Conservation (phyloP, 2,329 filamentous ascomycete species). For the Emmonsia crescens region DNA sequence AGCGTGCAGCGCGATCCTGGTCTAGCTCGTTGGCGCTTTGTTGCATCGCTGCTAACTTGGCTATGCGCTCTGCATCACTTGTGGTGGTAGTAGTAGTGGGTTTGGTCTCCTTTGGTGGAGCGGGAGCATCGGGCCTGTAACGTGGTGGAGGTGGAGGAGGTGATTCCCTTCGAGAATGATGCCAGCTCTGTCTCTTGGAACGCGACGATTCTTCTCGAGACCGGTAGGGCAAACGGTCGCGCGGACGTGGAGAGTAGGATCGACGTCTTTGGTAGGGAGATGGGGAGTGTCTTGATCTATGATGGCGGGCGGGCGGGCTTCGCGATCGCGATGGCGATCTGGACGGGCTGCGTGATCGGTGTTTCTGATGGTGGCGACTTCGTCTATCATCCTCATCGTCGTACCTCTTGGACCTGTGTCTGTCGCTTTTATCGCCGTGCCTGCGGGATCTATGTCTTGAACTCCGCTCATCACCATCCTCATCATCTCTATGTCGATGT, state of each 20-base stretch:
- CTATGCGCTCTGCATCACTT: constrained; percentile 39
- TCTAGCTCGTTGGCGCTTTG: constrained; percentile 58
- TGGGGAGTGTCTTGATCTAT: constrained; percentile 13
- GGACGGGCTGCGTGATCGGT: constrained; percentile 34
- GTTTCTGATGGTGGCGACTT: constrained; percentile 33
- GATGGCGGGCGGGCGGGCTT: constrained; percentile 19
- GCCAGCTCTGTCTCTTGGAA: constrained; percentile 20
- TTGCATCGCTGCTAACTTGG: constrained; percentile 62
- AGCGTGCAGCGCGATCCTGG: constrained; percentile 51
- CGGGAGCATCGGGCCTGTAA: constrained; percentile 6
- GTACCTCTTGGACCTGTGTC: constrained; percentile 19
- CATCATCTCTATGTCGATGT: constrained; percentile 22
- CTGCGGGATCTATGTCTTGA: constrained; percentile 12
- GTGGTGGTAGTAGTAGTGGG: constrained; percentile 7
- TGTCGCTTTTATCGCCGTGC: constrained; percentile 13
- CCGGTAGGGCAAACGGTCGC: constrained; percentile 26
- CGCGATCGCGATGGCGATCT: constrained; percentile 34
- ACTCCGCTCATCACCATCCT: constrained; percentile 18
- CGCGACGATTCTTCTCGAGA: constrained; percentile 24
- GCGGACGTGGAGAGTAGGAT: constrained; percentile 14
- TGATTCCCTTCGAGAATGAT: constrained; percentile 18
- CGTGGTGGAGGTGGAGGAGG: constrained; percentile 8
- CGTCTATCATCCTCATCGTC: constrained; percentile 16
- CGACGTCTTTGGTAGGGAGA: constrained; percentile 15
- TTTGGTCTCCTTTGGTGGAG: constrained; percentile 4